phyloP scores from a whole-genome alignment of 495 filamentous ascomycete genomes.

The Penicillium parvum region DNA sequence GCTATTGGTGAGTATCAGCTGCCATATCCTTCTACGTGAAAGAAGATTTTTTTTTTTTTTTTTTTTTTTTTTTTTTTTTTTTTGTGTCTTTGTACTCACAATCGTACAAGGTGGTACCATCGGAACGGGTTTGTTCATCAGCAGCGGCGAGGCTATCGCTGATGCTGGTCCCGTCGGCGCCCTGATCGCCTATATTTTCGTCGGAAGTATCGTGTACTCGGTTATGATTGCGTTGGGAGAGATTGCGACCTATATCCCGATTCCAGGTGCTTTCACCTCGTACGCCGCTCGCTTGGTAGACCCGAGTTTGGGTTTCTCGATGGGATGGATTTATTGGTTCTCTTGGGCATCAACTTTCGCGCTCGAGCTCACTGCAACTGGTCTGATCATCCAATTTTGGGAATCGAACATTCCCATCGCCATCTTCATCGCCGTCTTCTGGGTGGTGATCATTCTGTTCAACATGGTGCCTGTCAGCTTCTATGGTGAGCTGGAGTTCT shows the following conservation, averaged over 20 bases:
- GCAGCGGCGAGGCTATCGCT: constrained; percentile 64
- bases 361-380: constrained; percentile 70
- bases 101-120: constrained; percentile 62
- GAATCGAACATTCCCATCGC: constrained; percentile 54
- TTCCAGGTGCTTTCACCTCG: constrained; percentile 70
- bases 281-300: constrained; percentile 72
- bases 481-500: constrained; percentile 62
- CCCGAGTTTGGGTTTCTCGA: constrained; percentile 69
- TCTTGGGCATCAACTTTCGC: constrained; percentile 62
- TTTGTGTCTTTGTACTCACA: constrained; percentile 41
- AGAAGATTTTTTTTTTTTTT: no score
- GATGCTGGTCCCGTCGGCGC: constrained; percentile 63
- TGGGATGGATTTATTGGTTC: constrained; percentile 78
- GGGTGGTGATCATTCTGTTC: constrained; percentile 61
- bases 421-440: constrained; percentile 74
- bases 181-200: constrained; percentile 63
- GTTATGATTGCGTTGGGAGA: constrained; percentile 60
- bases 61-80: constrained; percentile 48
- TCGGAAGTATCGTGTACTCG: constrained; percentile 58
- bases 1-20: constrained; percentile 56
- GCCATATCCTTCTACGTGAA: no score
- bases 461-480: constrained; percentile 60
- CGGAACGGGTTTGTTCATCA: constrained; percentile 75
- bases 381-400: constrained; percentile 75
- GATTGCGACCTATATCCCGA: constrained; percentile 73